Evolutionary conservation across 1,284 basidiomycete genomes (phyloP).

Genomic region (Ustilago vetiveriae): DNA sequence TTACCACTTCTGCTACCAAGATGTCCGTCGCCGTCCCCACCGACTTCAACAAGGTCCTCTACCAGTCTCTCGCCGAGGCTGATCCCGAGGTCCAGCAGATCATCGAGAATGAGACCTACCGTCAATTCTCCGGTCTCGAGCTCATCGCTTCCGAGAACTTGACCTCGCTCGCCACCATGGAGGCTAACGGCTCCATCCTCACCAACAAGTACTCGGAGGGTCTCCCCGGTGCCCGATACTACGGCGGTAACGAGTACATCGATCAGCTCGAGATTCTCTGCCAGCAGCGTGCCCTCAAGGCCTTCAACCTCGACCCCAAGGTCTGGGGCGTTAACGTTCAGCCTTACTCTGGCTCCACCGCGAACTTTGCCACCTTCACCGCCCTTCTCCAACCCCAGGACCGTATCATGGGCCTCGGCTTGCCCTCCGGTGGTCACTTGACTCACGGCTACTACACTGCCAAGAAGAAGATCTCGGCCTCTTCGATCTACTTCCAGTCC

Average conservation of each 20-base stretch:
- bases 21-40: slow-evolving; percentile 63
- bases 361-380: slow-evolving; percentile 94
- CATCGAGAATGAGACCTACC: slow-evolving; percentile 98
- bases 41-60: slow-evolving; percentile 81
- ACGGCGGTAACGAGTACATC: slow-evolving; percentile 87
- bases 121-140: slow-evolving; percentile 94
- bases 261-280: slow-evolving; percentile 95
- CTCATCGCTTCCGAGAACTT: slow-evolving; percentile 86
- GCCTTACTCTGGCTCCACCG: slow-evolving; percentile 84
- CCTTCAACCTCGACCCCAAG: slow-evolving; percentile 92
- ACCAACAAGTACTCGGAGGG: slow-evolving; percentile 90
- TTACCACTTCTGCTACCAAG: slow-evolving; percentile 38
- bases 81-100: slow-evolving; percentile 96
- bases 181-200: slow-evolving; percentile 97
- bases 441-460: slow-evolving; percentile 99
- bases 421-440: slow-evolving; percentile 97
- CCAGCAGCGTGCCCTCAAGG: slow-evolving; percentile 92
- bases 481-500: slow-evolving; percentile 99
- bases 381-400: slow-evolving; percentile 97
- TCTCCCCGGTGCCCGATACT: slow-evolving; percentile 87
- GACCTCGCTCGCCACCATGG: slow-evolving; percentile 73
- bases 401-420: slow-evolving; percentile 98
- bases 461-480: slow-evolving; percentile 99
- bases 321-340: slow-evolving; percentile 99
- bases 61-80: slow-evolving; percentile 84